These are phyloP conservation scores for Ustilago cynodontis DNA, from an alignment of 1,284 basidiomycete species.

Conservation along the genomic window DNA sequence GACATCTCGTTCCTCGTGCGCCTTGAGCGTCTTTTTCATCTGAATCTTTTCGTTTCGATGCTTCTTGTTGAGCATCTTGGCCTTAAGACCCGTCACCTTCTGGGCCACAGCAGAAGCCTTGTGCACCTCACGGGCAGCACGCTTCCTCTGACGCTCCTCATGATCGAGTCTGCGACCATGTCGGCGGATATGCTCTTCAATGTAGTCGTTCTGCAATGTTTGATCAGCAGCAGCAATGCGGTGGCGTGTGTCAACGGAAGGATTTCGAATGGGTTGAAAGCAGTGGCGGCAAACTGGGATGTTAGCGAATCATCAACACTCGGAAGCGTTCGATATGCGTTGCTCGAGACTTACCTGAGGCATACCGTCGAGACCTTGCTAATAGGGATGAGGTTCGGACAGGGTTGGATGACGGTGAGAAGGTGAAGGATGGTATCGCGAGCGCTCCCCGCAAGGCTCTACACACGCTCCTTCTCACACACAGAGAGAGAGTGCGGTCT, in stretches of 20 bases:
- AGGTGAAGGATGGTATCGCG: constrained; percentile 1
- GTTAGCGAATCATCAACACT: background rate
- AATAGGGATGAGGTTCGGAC: constrained; percentile 4
- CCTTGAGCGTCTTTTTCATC: constrained; percentile 98
- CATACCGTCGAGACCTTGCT: constrained; percentile 31
- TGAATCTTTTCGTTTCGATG: constrained; percentile 97
- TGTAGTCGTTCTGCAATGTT: constrained; percentile 71
- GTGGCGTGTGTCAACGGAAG: no score
- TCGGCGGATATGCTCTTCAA: constrained; percentile 71
- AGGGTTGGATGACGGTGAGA: constrained; percentile 9
- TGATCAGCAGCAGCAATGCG: background rate
- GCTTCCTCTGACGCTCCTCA: constrained; percentile 78
- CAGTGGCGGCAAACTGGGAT: background rate
- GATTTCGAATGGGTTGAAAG: constrained; percentile 4
- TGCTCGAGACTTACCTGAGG: constrained; percentile 42
- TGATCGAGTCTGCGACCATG: constrained; percentile 69
- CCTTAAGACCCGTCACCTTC: constrained; percentile 95
- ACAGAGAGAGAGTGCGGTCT: background rate
- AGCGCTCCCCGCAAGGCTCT: background rate
- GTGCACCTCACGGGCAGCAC: constrained; percentile 90
- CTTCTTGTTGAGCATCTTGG: constrained; percentile 95
- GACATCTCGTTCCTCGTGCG: constrained; percentile 97
- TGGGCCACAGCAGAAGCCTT: constrained; percentile 87
- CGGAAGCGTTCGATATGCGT: background rate
- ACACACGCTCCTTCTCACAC: background rate